A percentile compares a stretch with the other conserved stretches of the same genome.
Evolutionary conservation across 2,329 filamentous ascomycete genomes (phyloP).

Genomic region (Myriosclerotinia curreyana): DNA sequence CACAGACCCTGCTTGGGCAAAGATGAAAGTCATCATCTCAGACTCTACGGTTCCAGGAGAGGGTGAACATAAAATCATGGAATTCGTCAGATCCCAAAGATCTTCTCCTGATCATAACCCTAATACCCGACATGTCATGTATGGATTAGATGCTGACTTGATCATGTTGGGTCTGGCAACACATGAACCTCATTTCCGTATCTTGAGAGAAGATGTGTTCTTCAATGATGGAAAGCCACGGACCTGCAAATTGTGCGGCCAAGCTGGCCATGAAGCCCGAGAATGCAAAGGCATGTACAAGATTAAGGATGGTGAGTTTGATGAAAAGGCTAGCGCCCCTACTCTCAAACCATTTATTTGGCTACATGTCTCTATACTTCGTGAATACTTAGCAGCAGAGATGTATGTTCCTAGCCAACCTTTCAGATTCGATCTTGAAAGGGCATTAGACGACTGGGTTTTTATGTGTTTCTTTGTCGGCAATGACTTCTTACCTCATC

Average conservation of each 20-base stretch:
- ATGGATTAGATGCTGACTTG: conserved; percentile 93
- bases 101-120: conserved; percentile 88
- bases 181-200: conserved; percentile 94
- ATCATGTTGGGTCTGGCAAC: conserved; percentile 98
- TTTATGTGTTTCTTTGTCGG: conserved; percentile 99
- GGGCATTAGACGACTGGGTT: conserved; percentile 95
- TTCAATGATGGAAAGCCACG: conserved; percentile 80
- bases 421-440: conserved; percentile 89
- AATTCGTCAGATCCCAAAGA: conserved; percentile 91
- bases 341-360: conserved; percentile 93
- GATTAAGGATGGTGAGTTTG: conserved; percentile 73
- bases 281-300: conserved; percentile 79
- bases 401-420: conserved; percentile 77
- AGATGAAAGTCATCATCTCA: conserved; percentile 96
- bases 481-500: conserved; percentile 95
- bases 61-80: conserved; percentile 99
- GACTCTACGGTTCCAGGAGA: conserved; percentile 97
- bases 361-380: conserved; percentile 87
- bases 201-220: conserved; percentile 95
- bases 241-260: conserved; percentile 83
- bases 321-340: conserved; percentile 71
- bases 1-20: conserved; percentile 92
- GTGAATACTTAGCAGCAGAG: conserved; percentile 91
- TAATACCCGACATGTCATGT: conserved; percentile 97
- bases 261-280: conserved; percentile 84